A percentile compares a stretch with the other conserved stretches of the same genome.
These are phyloP conservation scores for Eimeria brunetti DNA, from an alignment of 169 alveolate species.

Conservation along the genomic window DNA sequence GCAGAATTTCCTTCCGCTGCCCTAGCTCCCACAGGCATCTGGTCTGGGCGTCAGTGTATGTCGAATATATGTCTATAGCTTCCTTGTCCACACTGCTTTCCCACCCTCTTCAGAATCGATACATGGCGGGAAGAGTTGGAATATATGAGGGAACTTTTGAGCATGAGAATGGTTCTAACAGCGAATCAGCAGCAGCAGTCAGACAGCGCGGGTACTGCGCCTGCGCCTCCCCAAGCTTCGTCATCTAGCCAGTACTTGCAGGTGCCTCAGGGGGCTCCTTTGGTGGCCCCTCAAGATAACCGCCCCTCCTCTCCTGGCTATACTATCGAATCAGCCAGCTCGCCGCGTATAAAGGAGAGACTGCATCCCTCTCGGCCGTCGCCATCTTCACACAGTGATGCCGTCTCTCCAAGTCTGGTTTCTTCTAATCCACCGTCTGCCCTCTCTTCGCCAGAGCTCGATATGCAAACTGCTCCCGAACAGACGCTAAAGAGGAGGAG, in stretches of 20 bases:
- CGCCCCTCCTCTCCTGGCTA: slow-evolving; percentile 23
- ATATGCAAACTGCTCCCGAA: background rate
- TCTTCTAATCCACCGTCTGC: slow-evolving; percentile 18
- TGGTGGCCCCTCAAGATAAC: background rate
- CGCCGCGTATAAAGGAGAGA: background rate
- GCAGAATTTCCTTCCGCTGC: background rate
- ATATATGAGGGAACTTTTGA: slow-evolving; percentile 40
- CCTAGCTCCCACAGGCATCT: background rate
- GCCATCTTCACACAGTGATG: slow-evolving; percentile 13
- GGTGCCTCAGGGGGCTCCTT: slow-evolving; percentile 13
- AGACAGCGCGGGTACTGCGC: background rate
- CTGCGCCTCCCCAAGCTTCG: background rate
- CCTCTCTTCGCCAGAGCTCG: slow-evolving; percentile 19
- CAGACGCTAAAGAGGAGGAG: background rate
- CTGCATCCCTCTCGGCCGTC: slow-evolving; percentile 10
- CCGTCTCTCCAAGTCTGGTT: background rate
- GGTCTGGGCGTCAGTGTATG: background rate
- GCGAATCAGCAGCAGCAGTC: slow-evolving; percentile 42
- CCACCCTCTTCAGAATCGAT: slow-evolving; percentile 6
- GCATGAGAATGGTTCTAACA: slow-evolving; percentile 43
- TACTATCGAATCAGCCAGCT: background rate
- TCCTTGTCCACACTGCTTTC: background rate
- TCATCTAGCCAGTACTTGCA: slow-evolving; percentile 28
- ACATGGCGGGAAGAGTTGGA: slow-evolving; percentile 61
- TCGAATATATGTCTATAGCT: background rate